phyloP scores from a whole-genome alignment of 192 early-diverging fungal genomes.

The Pecoramyces ruminantium region DNA sequence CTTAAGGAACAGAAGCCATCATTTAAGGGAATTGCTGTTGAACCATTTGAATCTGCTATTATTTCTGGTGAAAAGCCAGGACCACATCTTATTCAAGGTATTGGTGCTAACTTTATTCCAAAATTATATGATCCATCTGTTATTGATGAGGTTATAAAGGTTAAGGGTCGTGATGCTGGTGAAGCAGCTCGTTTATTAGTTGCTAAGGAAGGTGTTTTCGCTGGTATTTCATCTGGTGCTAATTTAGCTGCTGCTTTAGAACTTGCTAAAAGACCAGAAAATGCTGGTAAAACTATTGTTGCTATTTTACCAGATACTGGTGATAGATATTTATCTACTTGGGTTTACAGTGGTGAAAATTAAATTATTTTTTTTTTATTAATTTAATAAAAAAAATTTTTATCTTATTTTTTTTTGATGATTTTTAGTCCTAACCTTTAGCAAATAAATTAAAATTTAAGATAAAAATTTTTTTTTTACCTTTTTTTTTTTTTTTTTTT shows the following conservation, averaged over 20 bases:
- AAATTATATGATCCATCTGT: background rate
- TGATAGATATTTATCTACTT: background rate
- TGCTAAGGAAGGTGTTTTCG: background rate
- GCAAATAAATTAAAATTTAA: no score
- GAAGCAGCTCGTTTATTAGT: background rate
- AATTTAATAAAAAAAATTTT: no score
- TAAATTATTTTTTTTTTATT: background rate
- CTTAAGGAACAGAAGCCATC: slow-evolving; percentile 28
- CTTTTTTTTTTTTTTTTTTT: no score
- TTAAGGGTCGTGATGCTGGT: background rate
- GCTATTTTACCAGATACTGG: background rate
- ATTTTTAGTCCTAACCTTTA: no score
- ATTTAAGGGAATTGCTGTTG: background rate
- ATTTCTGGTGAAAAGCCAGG: background rate
- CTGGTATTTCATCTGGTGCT: background rate
- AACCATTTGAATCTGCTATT: background rate
- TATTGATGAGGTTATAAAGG: background rate
- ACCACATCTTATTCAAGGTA: background rate
- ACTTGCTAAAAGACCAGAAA: background rate
- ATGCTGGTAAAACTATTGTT: background rate
- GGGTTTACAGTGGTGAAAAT: background rate
- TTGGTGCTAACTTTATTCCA: background rate
- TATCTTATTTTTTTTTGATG: no score
- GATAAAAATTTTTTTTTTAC: no score
- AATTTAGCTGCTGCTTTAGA: background rate